phyloP scores from a whole-genome alignment of 176 grass and related monocot genomes.

The Phyllostachys edulis region DNA sequence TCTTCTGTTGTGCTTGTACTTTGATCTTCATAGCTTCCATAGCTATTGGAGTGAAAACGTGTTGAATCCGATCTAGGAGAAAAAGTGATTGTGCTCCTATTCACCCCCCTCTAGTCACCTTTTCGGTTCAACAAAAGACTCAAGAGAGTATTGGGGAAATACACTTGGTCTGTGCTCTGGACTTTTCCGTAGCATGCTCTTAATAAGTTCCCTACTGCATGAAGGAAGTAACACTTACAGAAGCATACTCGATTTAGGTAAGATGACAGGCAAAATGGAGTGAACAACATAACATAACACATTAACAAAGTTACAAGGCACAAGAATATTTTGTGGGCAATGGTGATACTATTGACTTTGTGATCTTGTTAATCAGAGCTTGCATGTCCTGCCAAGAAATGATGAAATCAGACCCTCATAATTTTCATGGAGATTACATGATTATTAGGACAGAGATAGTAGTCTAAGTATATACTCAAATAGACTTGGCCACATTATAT shows the following conservation, averaged over 20 bases:
- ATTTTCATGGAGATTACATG: too few species aligned
- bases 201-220: conserved; percentile 90
- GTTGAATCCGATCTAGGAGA: too few species aligned
- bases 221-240: conserved; percentile 31
- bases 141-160: conserved; percentile 26
- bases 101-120: too few species aligned
- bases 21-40: too few species aligned
- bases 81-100: too few species aligned
- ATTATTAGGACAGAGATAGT: too few species aligned
- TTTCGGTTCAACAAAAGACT: too few species aligned
- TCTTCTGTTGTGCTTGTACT: too few species aligned
- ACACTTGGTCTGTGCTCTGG: conserved; percentile 94
- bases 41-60: too few species aligned
- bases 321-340: conserved; percentile 84
- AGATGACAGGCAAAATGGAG: conserved; percentile 23
- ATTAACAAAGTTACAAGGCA: conserved; percentile 71
- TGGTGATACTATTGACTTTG: conserved; percentile 93
- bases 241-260: conserved; percentile 27
- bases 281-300: conserved; percentile 1
- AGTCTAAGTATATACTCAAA: too few species aligned
- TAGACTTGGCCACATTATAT: not conserved
- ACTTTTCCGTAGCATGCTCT: conserved; percentile 93
- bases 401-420: not conserved
- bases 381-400: conserved; percentile 83
- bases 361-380: conserved; percentile 96